phyloP scores from a whole-genome alignment of 2,329 filamentous ascomycete species.

The Fusarium dimerum region DNA sequence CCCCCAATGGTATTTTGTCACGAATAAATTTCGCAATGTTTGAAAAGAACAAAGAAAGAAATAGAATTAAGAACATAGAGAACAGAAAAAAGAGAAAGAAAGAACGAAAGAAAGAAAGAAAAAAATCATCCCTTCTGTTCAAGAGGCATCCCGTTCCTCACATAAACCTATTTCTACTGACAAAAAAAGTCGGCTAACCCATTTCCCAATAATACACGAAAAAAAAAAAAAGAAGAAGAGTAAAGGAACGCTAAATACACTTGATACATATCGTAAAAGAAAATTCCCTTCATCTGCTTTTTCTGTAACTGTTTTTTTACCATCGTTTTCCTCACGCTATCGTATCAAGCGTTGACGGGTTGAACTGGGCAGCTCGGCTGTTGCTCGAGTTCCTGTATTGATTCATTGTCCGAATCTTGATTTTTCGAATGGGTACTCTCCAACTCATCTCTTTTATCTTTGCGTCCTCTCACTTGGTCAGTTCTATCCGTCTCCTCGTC shows the following conservation, averaged over 20 bases:
- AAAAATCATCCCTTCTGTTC: neutral
- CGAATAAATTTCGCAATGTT: neutral
- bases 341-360: conserved; percentile 35
- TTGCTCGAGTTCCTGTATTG: conserved; percentile 29
- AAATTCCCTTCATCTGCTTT: conserved; percentile 2
- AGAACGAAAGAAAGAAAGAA: neutral
- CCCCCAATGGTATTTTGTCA: neutral
- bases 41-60: neutral
- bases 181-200: conserved; percentile 14
- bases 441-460: conserved; percentile 29
- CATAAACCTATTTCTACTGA: neutral
- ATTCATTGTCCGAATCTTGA: conserved; percentile 32
- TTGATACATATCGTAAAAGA: conserved; percentile 18
- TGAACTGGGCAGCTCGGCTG: conserved; percentile 33
- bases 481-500: conserved; percentile 29
- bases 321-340: neutral
- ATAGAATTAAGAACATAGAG: too few relatives aligned
- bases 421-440: conserved; percentile 30
- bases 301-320: neutral
- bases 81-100: neutral
- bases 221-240: conserved; percentile 5
- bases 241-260: conserved; percentile 29
- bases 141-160: neutral
- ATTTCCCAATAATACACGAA: conserved; percentile 7
- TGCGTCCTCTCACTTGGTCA: conserved; percentile 17